Evolutionary conservation across 495 filamentous ascomycete genomes (phyloP), one percentile per base, ranked within the genome.

Genomic region (Pyronema omphalodes): DNA sequence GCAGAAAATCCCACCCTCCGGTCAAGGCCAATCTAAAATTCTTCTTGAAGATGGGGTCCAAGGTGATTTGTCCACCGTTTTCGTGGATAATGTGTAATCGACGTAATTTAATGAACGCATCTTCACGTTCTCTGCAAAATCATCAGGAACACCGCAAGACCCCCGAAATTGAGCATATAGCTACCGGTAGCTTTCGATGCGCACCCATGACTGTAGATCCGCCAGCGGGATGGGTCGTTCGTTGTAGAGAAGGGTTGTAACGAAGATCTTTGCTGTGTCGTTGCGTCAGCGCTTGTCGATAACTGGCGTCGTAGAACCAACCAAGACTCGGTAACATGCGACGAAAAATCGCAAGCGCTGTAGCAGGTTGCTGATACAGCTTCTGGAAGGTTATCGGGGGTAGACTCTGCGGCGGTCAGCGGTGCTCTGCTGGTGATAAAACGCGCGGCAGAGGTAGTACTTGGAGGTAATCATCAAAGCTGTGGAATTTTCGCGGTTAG

Each of bases 321-420:
- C 86, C 86, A 51, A 94, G 69, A 55, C 88, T 84, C 56, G 93
- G 84, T 53, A 96, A 76, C 88, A 96, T 94, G 70, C 91, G 87
- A 58, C 93, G 79, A 68, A 95, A 96, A 59, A 98, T 88, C 50
- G 91, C 93, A 41, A 98, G 79, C 29, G 86, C 82, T 4, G 93
- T 93, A 7, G 88, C 93, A 9, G 91, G 91, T 73, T 94, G 88
- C 71, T 87, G 83, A 74, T 98, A 98, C 7, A 98, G 74, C 68
- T 82, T 81, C 58, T 75, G 74, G 67, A 94, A 93, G 18, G 81
- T 86, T n/a, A 81, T 86, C 50, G 84, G 86, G 29, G 86, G 83
- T 59, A 93, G 82, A 65, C 79, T 74, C 75, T 94, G 34, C 41
- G 5, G 9, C 8, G 18, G 12, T 44, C 7, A 36, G 41, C 7